Evolutionary conservation across 345 rosid species (phyloP).

Genomic region (Linum lewisii): DNA sequence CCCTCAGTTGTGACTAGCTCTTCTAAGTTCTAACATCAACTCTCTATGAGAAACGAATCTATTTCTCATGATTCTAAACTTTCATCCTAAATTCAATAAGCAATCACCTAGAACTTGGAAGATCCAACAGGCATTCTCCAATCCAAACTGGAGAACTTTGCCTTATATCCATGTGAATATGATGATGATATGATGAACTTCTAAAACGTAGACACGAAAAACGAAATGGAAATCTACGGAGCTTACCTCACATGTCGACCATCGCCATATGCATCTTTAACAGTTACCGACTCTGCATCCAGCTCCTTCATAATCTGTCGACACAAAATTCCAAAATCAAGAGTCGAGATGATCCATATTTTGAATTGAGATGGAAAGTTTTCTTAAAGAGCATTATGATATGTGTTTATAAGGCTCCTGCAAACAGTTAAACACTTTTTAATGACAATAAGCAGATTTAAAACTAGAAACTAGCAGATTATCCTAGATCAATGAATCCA

Average conservation of each 20-base stretch:
- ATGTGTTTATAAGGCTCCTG: too few species aligned
- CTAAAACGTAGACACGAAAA: background rate
- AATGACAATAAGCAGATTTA: too few species aligned
- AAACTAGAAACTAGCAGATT: background rate
- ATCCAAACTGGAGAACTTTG: background rate
- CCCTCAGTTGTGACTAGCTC: background rate
- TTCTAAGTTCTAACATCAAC: background rate
- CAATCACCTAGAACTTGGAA: background rate
- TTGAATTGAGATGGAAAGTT: background rate
- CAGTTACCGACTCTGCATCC: conserved; percentile 68
- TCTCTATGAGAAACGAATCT: too few species aligned
- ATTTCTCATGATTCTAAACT: too few species aligned
- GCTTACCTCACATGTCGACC: conserved; percentile 84
- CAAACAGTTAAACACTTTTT: too few species aligned
- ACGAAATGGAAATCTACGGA: background rate
- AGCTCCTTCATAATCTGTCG: conserved; percentile 69
- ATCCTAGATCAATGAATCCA: background rate
- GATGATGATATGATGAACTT: background rate
- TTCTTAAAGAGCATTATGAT: background rate
- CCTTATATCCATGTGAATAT: background rate
- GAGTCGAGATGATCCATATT: background rate
- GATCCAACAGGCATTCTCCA: background rate
- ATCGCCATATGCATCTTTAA: conserved; percentile 89
- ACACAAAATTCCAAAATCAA: background rate
- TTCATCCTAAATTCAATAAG: background rate